Evolutionary conservation across 768 basidiomycete genomes (phyloP).

Genomic region (Pholiota molesta): DNA sequence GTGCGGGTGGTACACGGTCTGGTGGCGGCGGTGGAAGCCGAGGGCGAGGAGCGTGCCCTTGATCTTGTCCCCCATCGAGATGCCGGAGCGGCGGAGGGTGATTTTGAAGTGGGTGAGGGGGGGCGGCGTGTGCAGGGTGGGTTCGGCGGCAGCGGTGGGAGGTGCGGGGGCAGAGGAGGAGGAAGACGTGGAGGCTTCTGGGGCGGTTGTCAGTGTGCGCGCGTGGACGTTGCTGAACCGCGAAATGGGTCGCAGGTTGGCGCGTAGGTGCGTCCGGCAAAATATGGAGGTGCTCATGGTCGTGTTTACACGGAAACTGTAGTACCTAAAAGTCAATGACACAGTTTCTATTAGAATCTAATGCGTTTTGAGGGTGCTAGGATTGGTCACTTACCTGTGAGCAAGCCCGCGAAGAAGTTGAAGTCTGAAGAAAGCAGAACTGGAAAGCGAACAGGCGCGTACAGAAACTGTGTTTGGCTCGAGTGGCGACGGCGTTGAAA

Average conservation of each 20-base stretch:
- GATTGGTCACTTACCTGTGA: background rate
- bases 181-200: conserved; percentile 5
- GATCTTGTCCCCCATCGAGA: conserved; percentile 73
- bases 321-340: background rate
- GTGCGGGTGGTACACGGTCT: conserved; percentile 83
- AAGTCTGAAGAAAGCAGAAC: background rate
- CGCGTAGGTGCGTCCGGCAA: conserved; percentile 17
- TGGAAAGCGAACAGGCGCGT: background rate
- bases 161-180: conserved; percentile 10
- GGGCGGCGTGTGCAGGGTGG: conserved; percentile 1
- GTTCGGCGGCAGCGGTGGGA: background rate
- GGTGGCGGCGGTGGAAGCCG: conserved; percentile 80
- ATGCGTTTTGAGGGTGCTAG: too few relatives aligned
- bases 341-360: too few relatives aligned
- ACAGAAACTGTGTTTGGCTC: conserved; percentile 4
- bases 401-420: background rate
- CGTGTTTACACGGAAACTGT: background rate
- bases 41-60: conserved; percentile 80
- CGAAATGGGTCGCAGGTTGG: conserved; percentile 15
- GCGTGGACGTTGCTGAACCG: conserved; percentile 7
- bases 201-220: conserved; percentile 17
- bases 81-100: conserved; percentile 85
- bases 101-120: conserved; percentile 83
- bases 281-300: conserved; percentile 3
- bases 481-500: background rate